These are phyloP conservation scores for Globisporangium apiculatum DNA, from an alignment of 352 stramenopile genomes.

Conservation along the genomic window DNA sequence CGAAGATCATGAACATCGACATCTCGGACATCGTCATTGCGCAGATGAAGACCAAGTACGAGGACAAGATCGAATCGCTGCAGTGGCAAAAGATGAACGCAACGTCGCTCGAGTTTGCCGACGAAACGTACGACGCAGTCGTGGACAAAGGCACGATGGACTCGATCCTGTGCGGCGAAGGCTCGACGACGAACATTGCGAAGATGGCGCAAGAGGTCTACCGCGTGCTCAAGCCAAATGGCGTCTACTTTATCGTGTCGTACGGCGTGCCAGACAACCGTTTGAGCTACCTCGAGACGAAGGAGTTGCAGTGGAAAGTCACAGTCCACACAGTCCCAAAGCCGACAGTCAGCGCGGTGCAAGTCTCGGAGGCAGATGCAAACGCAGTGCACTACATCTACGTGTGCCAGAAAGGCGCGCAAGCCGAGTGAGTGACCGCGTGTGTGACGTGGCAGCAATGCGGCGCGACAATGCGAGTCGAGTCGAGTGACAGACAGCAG, in stretches of 20 bases:
- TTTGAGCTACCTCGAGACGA: conserved; percentile 94
- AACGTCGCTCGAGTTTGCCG: conserved; percentile 90
- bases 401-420: conserved; percentile 89
- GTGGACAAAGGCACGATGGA: conserved; percentile 96
- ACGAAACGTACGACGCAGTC: conserved; percentile 93
- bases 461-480: neutral
- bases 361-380: conserved; percentile 90
- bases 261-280: conserved; percentile 95
- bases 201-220: conserved; percentile 95
- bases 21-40: conserved; percentile 92
- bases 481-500: neutral
- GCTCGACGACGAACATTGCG: conserved; percentile 91
- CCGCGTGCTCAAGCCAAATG: conserved; percentile 92
- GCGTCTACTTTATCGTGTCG: conserved; percentile 93
- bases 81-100: conserved; percentile 96
- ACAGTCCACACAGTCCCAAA: conserved; percentile 94
- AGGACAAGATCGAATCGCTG: conserved; percentile 87
- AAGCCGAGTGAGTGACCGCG: conserved; percentile 21
- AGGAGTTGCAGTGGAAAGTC: conserved; percentile 94
- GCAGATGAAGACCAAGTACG: conserved; percentile 91
- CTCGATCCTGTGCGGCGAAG: conserved; percentile 93
- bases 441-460: neutral
- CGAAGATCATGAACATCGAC: conserved; percentile 95
- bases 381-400: conserved; percentile 96
- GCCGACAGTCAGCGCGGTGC: conserved; percentile 91